These are phyloP conservation scores for Rhynchospora breviuscula DNA, from an alignment of 176 grass and related monocot species.

Conservation along the genomic window DNA sequence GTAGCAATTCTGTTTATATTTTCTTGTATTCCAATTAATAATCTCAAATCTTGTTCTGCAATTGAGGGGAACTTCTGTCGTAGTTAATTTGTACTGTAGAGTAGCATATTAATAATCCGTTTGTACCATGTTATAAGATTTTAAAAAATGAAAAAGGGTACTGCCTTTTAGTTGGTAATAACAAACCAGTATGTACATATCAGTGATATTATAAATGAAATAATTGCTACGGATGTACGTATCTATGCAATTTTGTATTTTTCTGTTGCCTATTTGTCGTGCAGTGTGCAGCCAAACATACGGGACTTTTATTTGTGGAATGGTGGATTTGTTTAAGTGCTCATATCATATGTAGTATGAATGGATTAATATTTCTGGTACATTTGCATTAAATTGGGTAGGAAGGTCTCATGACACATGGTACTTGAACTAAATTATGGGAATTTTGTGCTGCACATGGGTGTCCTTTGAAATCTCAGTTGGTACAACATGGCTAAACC, in stretches of 20 bases:
- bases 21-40: background rate
- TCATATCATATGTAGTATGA: background rate
- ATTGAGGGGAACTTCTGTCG: background rate
- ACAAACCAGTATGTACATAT: background rate
- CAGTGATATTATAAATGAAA: background rate
- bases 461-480: slow-evolving; percentile 16
- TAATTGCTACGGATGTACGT: background rate
- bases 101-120: background rate
- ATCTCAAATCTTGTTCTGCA: background rate
- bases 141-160: background rate
- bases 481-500: slow-evolving; percentile 4
- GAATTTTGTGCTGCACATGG: slow-evolving; percentile 14
- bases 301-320: background rate
- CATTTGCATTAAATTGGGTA: slow-evolving; percentile 2
- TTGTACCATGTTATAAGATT: background rate
- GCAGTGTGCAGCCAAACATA: background rate
- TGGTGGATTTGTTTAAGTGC: background rate
- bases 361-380: background rate
- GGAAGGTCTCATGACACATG: background rate
- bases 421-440: background rate
- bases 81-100: background rate
- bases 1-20: background rate
- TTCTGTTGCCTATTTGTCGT: slow-evolving; percentile 4
- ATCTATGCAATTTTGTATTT: background rate
- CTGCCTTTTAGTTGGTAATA: background rate